Conservation (phyloP, 371 early-diverging fungal species). For the Zychaea mexicana region DNA sequence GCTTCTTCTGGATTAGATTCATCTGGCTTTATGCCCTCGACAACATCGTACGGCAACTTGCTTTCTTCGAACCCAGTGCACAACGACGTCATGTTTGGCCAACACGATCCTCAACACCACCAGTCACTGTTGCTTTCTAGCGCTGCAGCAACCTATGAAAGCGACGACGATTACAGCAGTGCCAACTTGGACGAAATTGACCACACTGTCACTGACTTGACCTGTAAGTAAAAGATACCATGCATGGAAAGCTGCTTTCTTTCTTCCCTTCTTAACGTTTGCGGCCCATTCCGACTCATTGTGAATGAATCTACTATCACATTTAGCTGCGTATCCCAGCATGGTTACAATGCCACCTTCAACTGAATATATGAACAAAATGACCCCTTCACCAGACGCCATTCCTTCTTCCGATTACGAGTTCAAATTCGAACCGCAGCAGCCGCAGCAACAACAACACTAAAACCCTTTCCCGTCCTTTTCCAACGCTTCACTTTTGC, state of each 20-base stretch:
- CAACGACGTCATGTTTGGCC: constrained; percentile 14
- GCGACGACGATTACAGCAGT: constrained; percentile 15
- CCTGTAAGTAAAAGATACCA: neutral
- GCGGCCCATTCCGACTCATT: too few relatives aligned
- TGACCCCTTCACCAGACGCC: neutral
- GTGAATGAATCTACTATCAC: neutral
- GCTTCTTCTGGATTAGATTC: neutral
- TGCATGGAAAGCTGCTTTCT: too few relatives aligned
- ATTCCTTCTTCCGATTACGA: constrained; percentile 1
- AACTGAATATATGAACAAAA: constrained; percentile 1
- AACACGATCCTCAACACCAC: neutral
- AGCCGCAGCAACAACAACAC: neutral
- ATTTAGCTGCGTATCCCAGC: neutral
- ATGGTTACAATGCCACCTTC: constrained; percentile 5
- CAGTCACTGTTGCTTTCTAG: neutral
- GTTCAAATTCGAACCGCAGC: neutral
- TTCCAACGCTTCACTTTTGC: neutral
- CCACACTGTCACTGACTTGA: neutral
- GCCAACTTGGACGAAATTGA: constrained; percentile 14
- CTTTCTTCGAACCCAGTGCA: neutral
- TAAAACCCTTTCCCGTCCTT: neutral
- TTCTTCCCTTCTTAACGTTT: too few relatives aligned
- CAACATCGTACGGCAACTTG: neutral
- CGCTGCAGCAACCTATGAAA: constrained; percentile 1
- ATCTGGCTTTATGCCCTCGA: neutral